A percentile compares a stretch with the other conserved stretches of the same genome.
phyloP scores from a whole-genome alignment of 352 stramenopile species.

The Pythium angustatum region DNA sequence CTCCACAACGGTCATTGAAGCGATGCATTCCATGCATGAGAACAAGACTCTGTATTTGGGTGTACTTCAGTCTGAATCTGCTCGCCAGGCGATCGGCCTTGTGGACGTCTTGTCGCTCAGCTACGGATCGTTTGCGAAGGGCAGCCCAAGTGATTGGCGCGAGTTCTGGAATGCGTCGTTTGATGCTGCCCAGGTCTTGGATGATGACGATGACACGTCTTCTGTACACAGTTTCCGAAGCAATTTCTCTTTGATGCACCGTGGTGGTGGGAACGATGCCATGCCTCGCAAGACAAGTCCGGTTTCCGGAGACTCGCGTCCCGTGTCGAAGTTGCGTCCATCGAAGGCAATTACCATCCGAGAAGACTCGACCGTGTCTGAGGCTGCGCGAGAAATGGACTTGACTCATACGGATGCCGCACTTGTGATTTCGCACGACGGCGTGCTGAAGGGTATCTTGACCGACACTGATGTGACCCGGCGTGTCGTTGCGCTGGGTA shows the following conservation, averaged over 20 bases:
- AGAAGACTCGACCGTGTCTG: slow-evolving; percentile 82
- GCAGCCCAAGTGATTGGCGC: slow-evolving; percentile 84
- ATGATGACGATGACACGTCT: slow-evolving; percentile 77
- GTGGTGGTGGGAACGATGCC: slow-evolving; percentile 35
- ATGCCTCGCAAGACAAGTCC: slow-evolving; percentile 37
- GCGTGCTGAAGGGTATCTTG: slow-evolving; percentile 93
- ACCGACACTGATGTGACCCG: slow-evolving; percentile 93
- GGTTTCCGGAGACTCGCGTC: slow-evolving; percentile 88
- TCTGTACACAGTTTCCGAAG: slow-evolving; percentile 85
- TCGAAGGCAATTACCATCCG: slow-evolving; percentile 91
- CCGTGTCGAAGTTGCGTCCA: slow-evolving; percentile 85
- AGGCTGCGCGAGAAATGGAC: slow-evolving; percentile 90
- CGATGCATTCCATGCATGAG: slow-evolving; percentile 89
- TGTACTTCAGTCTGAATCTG: slow-evolving; percentile 74
- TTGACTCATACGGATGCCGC: slow-evolving; percentile 90
- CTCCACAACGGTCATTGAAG: slow-evolving; percentile 75
- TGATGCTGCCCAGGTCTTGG: slow-evolving; percentile 50
- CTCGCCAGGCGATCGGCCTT: slow-evolving; percentile 67
- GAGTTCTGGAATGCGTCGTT: slow-evolving; percentile 91
- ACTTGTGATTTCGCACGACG: slow-evolving; percentile 90
- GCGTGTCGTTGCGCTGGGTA: slow-evolving; percentile 81
- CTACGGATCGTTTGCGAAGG: slow-evolving; percentile 89
- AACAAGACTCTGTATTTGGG: slow-evolving; percentile 85
- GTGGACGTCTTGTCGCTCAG: slow-evolving; percentile 88
- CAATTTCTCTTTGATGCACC: slow-evolving; percentile 59